These are phyloP conservation scores for Phoma herbarum DNA, from an alignment of 2,329 filamentous ascomycete species.

Conservation along the genomic window DNA sequence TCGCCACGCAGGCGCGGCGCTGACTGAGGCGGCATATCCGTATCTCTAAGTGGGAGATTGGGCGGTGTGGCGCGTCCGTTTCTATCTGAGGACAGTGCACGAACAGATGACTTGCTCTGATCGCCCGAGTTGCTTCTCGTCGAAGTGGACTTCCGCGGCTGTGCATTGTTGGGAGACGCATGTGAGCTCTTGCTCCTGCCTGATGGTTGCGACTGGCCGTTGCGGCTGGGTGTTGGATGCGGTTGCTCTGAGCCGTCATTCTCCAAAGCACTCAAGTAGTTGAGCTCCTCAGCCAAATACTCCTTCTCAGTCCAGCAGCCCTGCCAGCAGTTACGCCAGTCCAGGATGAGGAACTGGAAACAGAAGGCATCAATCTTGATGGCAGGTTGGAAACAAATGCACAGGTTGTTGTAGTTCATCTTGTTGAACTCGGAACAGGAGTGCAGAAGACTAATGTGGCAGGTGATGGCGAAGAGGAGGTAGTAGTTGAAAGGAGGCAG, in stretches of 20 bases:
- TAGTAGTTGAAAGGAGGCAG: slow-evolving; percentile 98
- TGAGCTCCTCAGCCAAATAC: slow-evolving; percentile 57
- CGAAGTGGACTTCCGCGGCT: slow-evolving; percentile 38
- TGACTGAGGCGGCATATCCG: slow-evolving; percentile 21
- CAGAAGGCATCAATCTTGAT: slow-evolving; percentile 96
- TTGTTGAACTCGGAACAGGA: slow-evolving; percentile 96
- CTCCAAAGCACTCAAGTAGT: slow-evolving; percentile 38
- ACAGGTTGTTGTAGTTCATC: slow-evolving; percentile 96
- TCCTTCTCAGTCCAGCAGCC: slow-evolving; percentile 90
- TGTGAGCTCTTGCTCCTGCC: slow-evolving; percentile 42
- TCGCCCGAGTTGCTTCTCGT: slow-evolving; percentile 45
- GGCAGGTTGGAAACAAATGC: slow-evolving; percentile 96
- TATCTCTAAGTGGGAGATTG: slow-evolving; percentile 28
- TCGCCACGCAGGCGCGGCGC: slow-evolving; percentile 30
- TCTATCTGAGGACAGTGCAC: slow-evolving; percentile 45
- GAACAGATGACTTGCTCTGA: slow-evolving; percentile 37
- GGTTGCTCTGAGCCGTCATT: slow-evolving; percentile 21
- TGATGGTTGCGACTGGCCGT: slow-evolving; percentile 36
- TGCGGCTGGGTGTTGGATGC: slow-evolving; percentile 34
- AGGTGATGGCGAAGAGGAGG: slow-evolving; percentile 95
- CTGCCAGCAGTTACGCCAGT: slow-evolving; percentile 97
- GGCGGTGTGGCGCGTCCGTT: slow-evolving; percentile 47
- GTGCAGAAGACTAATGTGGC: slow-evolving; percentile 89
- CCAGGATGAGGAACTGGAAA: slow-evolving; percentile 92
- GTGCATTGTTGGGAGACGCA: slow-evolving; percentile 34